A percentile compares a stretch with the other conserved stretches of the same genome.
These are phyloP conservation scores for Echinosophora koreensis DNA, from an alignment of 306 rosid genomes.

Conservation along the genomic window DNA sequence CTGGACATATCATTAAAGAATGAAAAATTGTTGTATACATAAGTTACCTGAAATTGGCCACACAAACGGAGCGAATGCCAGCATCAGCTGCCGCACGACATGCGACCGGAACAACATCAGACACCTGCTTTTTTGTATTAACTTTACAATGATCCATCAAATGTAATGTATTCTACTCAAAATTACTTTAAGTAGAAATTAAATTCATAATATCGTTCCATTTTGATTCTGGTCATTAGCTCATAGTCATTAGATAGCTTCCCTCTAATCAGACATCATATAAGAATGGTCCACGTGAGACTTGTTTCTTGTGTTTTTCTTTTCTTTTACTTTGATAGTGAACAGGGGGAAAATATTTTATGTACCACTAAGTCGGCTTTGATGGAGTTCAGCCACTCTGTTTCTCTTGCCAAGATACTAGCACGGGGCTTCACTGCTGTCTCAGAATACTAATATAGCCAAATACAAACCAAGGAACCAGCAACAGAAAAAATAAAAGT, in stretches of 20 bases:
- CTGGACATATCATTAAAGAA: not conserved
- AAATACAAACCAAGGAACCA: constrained; percentile 32
- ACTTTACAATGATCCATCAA: constrained; percentile 39
- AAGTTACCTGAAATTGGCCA: constrained; percentile 87
- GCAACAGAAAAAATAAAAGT: constrained; percentile 22
- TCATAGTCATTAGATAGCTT: constrained; percentile 9
- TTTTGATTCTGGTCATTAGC: not conserved
- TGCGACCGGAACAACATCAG: constrained; percentile 96
- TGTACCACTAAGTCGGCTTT: constrained; percentile 95
- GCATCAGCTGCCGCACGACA: constrained; percentile 99
- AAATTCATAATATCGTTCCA: constrained; percentile 15
- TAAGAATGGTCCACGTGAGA: not conserved
- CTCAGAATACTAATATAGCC: constrained; percentile 74
- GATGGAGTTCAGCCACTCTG: constrained; percentile 84
- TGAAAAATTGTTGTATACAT: not conserved
- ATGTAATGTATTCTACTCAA: not conserved
- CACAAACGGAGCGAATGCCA: constrained; percentile 96
- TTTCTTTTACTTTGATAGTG: constrained; percentile 11
- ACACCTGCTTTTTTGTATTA: constrained; percentile 65
- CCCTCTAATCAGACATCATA: not conserved
- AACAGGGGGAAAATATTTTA: constrained; percentile 39
- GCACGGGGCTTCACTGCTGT: constrained; percentile 92
- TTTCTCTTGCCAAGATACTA: constrained; percentile 73
- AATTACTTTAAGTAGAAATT: constrained; percentile 28
- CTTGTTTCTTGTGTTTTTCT: not conserved